A percentile compares a stretch with the other conserved stretches of the same genome.
These are phyloP conservation scores for Marasmius tenuissimus DNA, from an alignment of 1,284 basidiomycete genomes.

Conservation along the genomic window DNA sequence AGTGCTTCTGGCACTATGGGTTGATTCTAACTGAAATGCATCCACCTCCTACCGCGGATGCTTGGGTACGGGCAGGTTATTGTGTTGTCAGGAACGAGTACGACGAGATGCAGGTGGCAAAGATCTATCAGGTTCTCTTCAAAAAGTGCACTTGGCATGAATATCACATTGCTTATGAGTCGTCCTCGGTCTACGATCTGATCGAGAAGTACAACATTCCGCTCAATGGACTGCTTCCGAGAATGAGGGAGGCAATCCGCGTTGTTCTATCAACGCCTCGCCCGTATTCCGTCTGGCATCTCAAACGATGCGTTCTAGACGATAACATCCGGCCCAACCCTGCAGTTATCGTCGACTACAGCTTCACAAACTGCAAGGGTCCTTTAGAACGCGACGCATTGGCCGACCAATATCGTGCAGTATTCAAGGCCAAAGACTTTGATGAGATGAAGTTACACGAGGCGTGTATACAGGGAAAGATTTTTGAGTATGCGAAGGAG, in stretches of 20 bases:
- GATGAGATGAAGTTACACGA: conserved; percentile 34
- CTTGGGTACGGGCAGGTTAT: conserved; percentile 30
- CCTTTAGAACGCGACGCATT: conserved; percentile 24
- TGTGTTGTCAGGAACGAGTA: conserved; percentile 21
- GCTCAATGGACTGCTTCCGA: not conserved
- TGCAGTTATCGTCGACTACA: conserved; percentile 32
- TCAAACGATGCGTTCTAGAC: conserved; percentile 32
- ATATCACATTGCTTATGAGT: conserved; percentile 27
- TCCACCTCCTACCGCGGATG: conserved; percentile 15
- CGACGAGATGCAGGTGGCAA: conserved; percentile 16
- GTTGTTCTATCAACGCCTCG: conserved; percentile 5
- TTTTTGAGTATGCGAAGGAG: conserved; percentile 28
- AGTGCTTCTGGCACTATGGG: conserved; percentile 16
- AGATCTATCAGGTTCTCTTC: conserved; percentile 25
- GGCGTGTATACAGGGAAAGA: conserved; percentile 30
- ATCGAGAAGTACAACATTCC: conserved; percentile 20
- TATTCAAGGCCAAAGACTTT: conserved; percentile 22
- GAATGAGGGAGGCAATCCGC: conserved; percentile 28
- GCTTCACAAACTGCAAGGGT: conserved; percentile 34
- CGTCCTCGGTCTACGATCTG: conserved; percentile 22
- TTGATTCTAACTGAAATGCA: conserved; percentile 11
- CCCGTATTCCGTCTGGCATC: conserved; percentile 35
- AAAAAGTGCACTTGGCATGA: conserved; percentile 30
- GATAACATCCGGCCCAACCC: conserved; percentile 10
- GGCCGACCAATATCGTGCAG: conserved; percentile 28